These are phyloP conservation scores for Phyllosticta citrichinensis DNA, from an alignment of 2,329 filamentous ascomycete species.

Conservation along the genomic window DNA sequence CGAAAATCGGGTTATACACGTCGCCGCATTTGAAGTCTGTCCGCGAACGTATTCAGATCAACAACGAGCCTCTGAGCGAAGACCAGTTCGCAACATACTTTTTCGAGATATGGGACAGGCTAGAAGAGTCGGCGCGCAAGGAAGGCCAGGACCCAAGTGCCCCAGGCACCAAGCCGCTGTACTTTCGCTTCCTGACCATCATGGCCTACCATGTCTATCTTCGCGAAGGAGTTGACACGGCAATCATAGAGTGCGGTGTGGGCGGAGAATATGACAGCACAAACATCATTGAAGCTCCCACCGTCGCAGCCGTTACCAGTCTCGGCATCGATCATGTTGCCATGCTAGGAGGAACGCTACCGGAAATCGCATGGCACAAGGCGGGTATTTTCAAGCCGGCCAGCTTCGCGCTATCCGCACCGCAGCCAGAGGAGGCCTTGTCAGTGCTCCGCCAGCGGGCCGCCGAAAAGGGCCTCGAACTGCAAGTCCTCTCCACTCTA, in stretches of 20 bases:
- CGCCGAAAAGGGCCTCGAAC: constrained; percentile 34
- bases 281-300: constrained; percentile 66
- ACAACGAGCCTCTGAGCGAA: constrained; percentile 60
- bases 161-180: constrained; percentile 64
- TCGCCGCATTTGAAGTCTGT: constrained; percentile 78
- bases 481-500: constrained; percentile 38
- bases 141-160: constrained; percentile 40
- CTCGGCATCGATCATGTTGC: constrained; percentile 77
- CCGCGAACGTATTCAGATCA: constrained; percentile 73
- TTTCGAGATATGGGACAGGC: constrained; percentile 70
- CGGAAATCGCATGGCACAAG: constrained; percentile 87
- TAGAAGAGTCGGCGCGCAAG: constrained; percentile 44
- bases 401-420: constrained; percentile 52
- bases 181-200: constrained; percentile 85
- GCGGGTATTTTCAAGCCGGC: constrained; percentile 71
- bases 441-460: constrained; percentile 48
- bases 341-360: constrained; percentile 68
- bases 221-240: constrained; percentile 62
- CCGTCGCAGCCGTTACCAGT: constrained; percentile 64
- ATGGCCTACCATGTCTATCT: constrained; percentile 80
- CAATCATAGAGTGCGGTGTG: constrained; percentile 86
- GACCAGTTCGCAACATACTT: constrained; percentile 65
- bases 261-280: constrained; percentile 91
- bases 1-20: constrained; percentile 68
- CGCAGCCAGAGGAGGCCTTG: constrained; percentile 45